Base-by-base conservation (phyloP, 768 basidiomycete species). In the Hygrophorus russula region DNA sequence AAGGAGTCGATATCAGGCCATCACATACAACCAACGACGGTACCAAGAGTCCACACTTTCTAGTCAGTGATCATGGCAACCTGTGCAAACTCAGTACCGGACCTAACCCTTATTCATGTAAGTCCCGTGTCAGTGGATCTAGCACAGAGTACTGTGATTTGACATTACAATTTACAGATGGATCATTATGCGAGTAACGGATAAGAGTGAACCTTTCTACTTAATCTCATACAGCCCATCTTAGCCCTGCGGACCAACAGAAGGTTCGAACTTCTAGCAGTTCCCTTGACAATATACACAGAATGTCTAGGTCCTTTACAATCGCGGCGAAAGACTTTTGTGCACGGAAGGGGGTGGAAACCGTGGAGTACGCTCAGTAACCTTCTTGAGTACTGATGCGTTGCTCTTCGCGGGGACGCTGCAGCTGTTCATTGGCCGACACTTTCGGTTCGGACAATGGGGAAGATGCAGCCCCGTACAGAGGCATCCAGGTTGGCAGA, bases 291-390 rank as follows among this genome's bases (percentile, higher is more conserved):
- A 15, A 44, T 14, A 2, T 29, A 14, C 42, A 39, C 18, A 31
- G 35, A 19, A 13, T 28, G 33, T 32, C 0, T 41, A 80, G 78
- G 76, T 76, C 19, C 52, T 82, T 9, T 80, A 82, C 51, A 82
- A 82, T 54, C 76, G 80, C n/a, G n/a, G n/a, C n/a, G n/a, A n/a
- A n/a, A n/a, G 15, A 67, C 70, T 41, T 77, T 79, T 0, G 72
- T 64, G 46, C 77, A 73, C 2, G 51, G 46, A 15, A n/a, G 59
- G 56, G 33, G 59, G 52, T 2, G 66, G 59, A 44, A 66, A 62
- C 0, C 49, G 30, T 7, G 49, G 39, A 34, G 46, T 35, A 24
- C 24, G 24, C 24, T 24, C 24, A 24, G 7, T 3, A 24, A 7
- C 3, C 24, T 24, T 24, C 24, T 24, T 24, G 24, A 24, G 24